Evolutionary conservation across 192 early-diverging fungal genomes (phyloP), one percentile per base, ranked within the genome.

Genomic region (Backusella tuberculispora): DNA sequence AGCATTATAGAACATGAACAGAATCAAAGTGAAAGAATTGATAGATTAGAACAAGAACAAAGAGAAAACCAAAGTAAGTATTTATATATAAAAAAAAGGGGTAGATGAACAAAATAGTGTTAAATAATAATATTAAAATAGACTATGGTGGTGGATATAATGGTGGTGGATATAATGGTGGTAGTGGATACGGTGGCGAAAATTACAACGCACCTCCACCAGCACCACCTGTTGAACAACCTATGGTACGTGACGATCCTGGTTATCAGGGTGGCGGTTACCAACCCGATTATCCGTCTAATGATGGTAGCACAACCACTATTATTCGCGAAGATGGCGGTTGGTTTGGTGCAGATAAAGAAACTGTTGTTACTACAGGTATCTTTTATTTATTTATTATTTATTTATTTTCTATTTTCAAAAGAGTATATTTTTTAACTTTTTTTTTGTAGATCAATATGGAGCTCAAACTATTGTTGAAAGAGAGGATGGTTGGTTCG

Each of bases 401-500:
- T n/a, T n/a, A 2, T 2, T 7, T 50, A n/a, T 53, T 24, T 53
- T 19, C 21, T 19, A 21, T 21, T 9, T 21, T 8, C 4, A 21
- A 24, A 53, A 21, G 38, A 68, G 43, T 10, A 29, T 53, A 34
- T 72, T 9, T 37, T n/a, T 4, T 41, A 44, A 38, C 40, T 10
- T 17, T 56, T 38, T 50, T 68, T 43, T 45, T 15, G 48, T 44
- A 76, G 79, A 80, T 74, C 60, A 64, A 53, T 76, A 80, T 76
- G 79, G 79, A 38, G 71, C 69, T 45, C 72, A 72, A 17, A 72
- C 69, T 12, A 41, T 70, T 21, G 44, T 80, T 21, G 38, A 72
- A 70, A 73, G 66, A 63, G 67, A 72, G 6, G 79, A 80, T 73
- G 79, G 79, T n/a, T 76, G 75, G 72, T 80, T 80, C 44, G 41